phyloP scores from a whole-genome alignment of 1,284 basidiomycete species.

The Schizophyllum amplum region DNA sequence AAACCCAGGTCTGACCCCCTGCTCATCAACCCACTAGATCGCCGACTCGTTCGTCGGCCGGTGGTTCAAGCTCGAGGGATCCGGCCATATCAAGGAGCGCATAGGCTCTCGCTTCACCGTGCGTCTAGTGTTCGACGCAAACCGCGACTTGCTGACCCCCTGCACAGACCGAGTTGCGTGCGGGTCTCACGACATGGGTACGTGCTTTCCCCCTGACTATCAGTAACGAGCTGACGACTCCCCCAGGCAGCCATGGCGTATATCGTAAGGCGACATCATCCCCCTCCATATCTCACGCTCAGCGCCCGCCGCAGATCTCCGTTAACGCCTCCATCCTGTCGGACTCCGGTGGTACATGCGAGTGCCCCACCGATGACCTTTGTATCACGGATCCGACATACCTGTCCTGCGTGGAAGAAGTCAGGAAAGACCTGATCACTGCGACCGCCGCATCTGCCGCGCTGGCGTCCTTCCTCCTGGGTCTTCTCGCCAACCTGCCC shows the following conservation, averaged over 20 bases:
- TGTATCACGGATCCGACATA: constrained; percentile 57
- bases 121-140: background rate
- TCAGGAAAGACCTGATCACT: constrained; percentile 69
- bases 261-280: constrained; percentile 34
- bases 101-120: constrained; percentile 71
- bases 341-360: constrained; percentile 77
- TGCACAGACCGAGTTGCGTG: constrained; percentile 68
- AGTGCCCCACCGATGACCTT: constrained; percentile 47
- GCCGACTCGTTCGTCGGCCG: constrained; percentile 63
- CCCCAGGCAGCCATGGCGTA: constrained; percentile 60
- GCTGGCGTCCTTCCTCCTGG: constrained; percentile 77
- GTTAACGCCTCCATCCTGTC: constrained; percentile 77
- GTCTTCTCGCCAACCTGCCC: constrained; percentile 77
- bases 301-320: constrained; percentile 48
- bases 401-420: constrained; percentile 55
- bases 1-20: background rate
- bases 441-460: constrained; percentile 74
- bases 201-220: constrained; percentile 17
- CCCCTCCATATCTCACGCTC: constrained; percentile 10
- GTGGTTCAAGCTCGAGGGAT: constrained; percentile 73
- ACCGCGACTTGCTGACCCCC: constrained; percentile 1
- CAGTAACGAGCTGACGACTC: background rate
- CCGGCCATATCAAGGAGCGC: constrained; percentile 69
- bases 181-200: constrained; percentile 79
- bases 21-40: constrained; percentile 32